phyloP scores from a whole-genome alignment of 2,329 filamentous ascomycete species.

The Dactylellina drechsleri region DNA sequence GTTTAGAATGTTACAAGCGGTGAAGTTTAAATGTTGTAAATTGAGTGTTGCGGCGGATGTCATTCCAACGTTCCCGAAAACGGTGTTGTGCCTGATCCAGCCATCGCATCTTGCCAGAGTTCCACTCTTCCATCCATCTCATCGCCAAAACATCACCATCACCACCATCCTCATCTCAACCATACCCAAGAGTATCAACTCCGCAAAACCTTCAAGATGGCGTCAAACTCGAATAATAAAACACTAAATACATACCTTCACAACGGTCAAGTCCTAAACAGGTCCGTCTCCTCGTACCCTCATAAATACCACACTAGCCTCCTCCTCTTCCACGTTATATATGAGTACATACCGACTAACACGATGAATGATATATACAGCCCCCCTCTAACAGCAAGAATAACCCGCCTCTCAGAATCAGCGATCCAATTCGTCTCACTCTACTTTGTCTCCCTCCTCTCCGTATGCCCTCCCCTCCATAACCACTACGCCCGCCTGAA shows the following conservation, averaged over 20 bases:
- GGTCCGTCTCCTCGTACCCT: conserved; percentile 6
- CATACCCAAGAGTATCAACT: no score
- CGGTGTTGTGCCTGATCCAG: no score
- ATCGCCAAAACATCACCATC: no score
- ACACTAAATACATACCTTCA: conserved; percentile 20
- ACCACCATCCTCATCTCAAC: no score
- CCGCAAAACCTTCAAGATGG: conserved; percentile 6
- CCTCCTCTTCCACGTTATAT: no score
- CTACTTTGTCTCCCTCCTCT: conserved; percentile 49
- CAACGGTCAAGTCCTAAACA: conserved; percentile 39
- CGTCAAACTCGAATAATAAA: conserved; percentile 20
- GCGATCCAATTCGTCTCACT: conserved; percentile 50
- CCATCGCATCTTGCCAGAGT: no score
- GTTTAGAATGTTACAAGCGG: no score
- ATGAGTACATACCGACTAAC: conserved; percentile 10
- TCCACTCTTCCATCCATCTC: no score
- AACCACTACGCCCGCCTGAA: no score
- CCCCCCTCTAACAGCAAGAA: conserved; percentile 42
- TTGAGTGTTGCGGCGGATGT: no score
- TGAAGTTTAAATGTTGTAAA: no score
- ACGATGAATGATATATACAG: conserved; percentile 3
- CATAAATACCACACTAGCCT: background rate
- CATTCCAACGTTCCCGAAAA: no score
- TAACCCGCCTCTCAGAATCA: conserved; percentile 47
- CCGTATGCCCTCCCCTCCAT: conserved; percentile 19